These are phyloP conservation scores for Daldinia loculata DNA, from an alignment of 495 filamentous ascomycete genomes.

Conservation along the genomic window DNA sequence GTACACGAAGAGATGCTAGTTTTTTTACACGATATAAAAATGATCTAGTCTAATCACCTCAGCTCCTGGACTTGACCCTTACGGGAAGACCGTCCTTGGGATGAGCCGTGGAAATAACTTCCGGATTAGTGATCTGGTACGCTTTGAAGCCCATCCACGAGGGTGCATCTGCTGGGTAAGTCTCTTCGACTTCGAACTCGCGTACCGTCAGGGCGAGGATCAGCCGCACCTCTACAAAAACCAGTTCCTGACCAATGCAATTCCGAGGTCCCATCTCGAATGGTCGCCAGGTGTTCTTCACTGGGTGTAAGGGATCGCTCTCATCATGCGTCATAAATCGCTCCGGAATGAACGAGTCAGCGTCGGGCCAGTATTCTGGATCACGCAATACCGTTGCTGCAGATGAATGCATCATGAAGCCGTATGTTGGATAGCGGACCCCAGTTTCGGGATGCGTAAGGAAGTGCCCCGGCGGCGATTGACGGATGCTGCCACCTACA, in stretches of 20 bases:
- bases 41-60: not conserved
- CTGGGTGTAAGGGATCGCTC: constrained; percentile 38
- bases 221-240: constrained; percentile 53
- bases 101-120: constrained; percentile 22
- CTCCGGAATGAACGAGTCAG: constrained; percentile 54
- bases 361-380: constrained; percentile 43
- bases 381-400: constrained; percentile 40
- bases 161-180: constrained; percentile 24
- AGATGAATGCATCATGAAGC: constrained; percentile 46
- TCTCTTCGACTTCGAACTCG: constrained; percentile 31
- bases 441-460: constrained; percentile 46
- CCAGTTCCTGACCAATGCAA: constrained; percentile 63
- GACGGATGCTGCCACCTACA: constrained; percentile 47
- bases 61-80: constrained; percentile 15
- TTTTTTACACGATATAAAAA: not conserved
- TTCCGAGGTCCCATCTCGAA: constrained; percentile 60
- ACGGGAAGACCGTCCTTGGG: constrained; percentile 30
- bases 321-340: constrained; percentile 48
- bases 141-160: constrained; percentile 35
- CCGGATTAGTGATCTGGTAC: constrained; percentile 22
- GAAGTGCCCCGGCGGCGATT: constrained; percentile 44
- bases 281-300: constrained; percentile 53
- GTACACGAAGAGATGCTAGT: no score
- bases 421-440: constrained; percentile 47
- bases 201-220: constrained; percentile 48